Evolutionary conservation across 2,329 filamentous ascomycete genomes (phyloP), one percentile per base, ranked within the genome.

Genomic region (Talaromyces rugulosus): DNA sequence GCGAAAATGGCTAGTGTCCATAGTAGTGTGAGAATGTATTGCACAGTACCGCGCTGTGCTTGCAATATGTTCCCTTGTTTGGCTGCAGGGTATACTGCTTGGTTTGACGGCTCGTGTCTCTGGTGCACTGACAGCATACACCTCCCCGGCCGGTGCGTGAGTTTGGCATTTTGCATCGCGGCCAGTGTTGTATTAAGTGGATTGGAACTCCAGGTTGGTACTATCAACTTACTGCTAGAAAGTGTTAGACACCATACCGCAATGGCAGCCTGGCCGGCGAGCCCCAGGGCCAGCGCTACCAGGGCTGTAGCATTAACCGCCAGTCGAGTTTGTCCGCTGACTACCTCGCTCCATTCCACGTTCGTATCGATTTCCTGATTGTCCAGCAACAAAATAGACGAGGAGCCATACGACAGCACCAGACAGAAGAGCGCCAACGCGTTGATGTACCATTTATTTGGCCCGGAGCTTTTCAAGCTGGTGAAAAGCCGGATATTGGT

Each of bases 401-500:
- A 33, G 31, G 27, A 18, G 16, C 30, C 53, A 40, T 56, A 56
- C 3, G 14, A 56, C 16, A 56, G 33, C 31, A 56, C 33, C 6
- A 56, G 53, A 14, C 31, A 16, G n/a, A 40, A n/a, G 36, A 40
- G 36, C 5, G 36, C 36, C 36, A 40, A 1, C 36, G n/a, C 36
- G 16, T 66, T 66, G 28, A 63, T 64, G 44, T 65, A 65, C 66
- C 66, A 65, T 36, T 34, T 63, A 40, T 66, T 66, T 27, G 65
- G 59, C 18, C 54, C 53, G 30, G 44, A 62, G 27, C 6, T 18
- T 54, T 54, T 60, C 40, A 65, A 62, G 30, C 56, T 65, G 44
- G 63, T 64, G 47, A 66, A 61, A 7, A 66, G 55, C 14, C 66
- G 63, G 53, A 66, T 61, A 44, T 67, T 67, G 33, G 66, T 66